A percentile compares a stretch with the other conserved stretches of the same genome.
Evolutionary conservation across 306 rosid species (phyloP).

Genomic region (Argentina anserina): DNA sequence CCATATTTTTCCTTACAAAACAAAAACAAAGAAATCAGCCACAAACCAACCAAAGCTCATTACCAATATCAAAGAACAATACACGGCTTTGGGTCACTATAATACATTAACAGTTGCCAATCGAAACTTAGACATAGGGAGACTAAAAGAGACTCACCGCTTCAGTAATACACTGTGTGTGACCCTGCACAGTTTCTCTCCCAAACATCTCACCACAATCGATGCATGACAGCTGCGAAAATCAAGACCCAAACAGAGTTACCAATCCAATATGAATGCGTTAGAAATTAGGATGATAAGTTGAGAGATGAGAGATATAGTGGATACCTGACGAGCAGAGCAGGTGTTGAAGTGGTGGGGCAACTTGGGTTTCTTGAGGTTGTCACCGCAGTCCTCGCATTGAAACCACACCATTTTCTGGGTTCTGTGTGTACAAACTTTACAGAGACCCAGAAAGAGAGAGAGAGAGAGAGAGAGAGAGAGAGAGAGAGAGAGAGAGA

Average conservation of each 20-base stretch:
- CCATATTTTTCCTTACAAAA: constrained; percentile 86
- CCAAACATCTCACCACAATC: constrained; percentile 82
- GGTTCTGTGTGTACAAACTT: background rate
- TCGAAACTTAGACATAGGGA: background rate
- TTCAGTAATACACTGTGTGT: constrained; percentile 86
- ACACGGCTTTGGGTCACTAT: too few relatives aligned
- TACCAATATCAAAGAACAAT: background rate
- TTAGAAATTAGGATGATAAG: background rate
- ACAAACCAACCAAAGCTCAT: background rate
- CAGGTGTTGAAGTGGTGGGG: constrained; percentile 64
- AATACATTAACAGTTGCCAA: too few relatives aligned
- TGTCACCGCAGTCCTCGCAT: constrained; percentile 91
- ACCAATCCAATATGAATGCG: background rate
- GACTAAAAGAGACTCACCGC: constrained; percentile 47
- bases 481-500: too few relatives aligned
- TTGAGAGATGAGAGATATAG: background rate
- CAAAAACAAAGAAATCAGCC: background rate
- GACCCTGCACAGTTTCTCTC: constrained; percentile 65
- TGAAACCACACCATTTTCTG: constrained; percentile 89
- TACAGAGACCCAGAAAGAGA: background rate
- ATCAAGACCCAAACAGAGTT: background rate
- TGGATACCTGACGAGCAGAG: constrained; percentile 62
- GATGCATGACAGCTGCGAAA: constrained; percentile 76
- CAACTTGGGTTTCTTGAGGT: constrained; percentile 84
- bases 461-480: too few relatives aligned